A percentile compares a stretch with the other conserved stretches of the same genome.
Conservation (phyloP, 805 yeast species). For the Saccharomycopsis amapae region DNA sequence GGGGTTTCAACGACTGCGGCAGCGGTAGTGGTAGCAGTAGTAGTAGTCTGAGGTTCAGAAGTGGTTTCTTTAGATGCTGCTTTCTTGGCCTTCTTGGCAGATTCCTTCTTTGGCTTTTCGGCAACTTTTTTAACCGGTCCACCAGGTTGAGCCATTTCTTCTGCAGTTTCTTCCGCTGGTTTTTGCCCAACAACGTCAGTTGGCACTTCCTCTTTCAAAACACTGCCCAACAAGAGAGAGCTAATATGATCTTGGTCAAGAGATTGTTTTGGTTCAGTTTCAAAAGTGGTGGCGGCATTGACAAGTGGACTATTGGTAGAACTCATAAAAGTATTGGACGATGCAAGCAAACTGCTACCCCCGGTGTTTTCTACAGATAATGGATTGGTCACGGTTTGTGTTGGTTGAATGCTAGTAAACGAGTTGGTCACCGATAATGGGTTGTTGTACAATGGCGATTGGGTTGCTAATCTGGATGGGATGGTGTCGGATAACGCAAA, state of each 20-base stretch:
- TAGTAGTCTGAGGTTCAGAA: no score
- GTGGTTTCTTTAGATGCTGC: not conserved
- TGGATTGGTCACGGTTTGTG: not conserved
- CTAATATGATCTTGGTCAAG: constrained; percentile 6
- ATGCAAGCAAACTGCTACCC: not conserved
- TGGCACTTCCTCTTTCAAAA: constrained; percentile 30
- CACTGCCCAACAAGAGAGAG: constrained; percentile 28
- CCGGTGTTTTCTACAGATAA: constrained; percentile 6
- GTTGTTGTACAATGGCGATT: constrained; percentile 22
- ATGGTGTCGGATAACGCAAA: constrained; percentile 7
- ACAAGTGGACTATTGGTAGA: not conserved
- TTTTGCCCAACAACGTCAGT: constrained; percentile 1
- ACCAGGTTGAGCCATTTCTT: constrained; percentile 18
- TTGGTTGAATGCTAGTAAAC: constrained; percentile 6
- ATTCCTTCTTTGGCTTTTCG: not conserved
- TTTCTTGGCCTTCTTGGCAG: not conserved
- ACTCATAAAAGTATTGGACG: not conserved
- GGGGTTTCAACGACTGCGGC: not conserved
- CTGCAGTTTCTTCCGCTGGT: constrained; percentile 12
- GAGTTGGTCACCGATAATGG: constrained; percentile 1
- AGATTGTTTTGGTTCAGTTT: not conserved
- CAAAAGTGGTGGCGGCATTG: not conserved
- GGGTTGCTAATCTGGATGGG: constrained; percentile 18
- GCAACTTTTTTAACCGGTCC: no score
- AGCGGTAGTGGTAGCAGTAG: not conserved